Evolutionary conservation across 768 basidiomycete genomes (phyloP).

Genomic region (Mycena vulgaris): DNA sequence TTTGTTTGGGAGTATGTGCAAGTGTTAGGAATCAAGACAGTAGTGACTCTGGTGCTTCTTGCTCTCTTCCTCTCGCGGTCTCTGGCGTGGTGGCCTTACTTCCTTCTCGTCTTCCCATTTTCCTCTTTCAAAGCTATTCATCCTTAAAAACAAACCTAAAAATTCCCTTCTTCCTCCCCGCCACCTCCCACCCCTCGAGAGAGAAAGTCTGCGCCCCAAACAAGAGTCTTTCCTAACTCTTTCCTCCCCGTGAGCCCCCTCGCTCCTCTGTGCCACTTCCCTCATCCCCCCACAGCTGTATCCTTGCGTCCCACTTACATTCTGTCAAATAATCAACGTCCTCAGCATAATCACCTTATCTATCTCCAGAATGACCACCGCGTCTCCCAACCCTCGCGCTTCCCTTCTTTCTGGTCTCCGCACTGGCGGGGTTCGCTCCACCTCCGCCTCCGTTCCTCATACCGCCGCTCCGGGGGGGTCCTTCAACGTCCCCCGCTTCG

Average conservation of each 20-base stretch:
- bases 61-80: conserved; percentile 13
- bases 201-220: conserved; percentile 28
- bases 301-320: conserved; percentile 49
- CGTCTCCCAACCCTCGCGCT: conserved; percentile 74
- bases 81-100: conserved; percentile 11
- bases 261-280: conserved; percentile 25
- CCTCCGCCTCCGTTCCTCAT: conserved; percentile 73
- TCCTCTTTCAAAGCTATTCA: conserved; percentile 22
- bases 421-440: conserved; percentile 91
- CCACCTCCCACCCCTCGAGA: conserved; percentile 17
- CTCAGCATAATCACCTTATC: conserved; percentile 47
- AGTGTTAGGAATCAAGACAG: too few relatives aligned
- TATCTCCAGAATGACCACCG: conserved; percentile 61
- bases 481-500: conserved; percentile 76
- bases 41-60: conserved; percentile 17
- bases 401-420: conserved; percentile 91
- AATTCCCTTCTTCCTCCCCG: conserved; percentile 8
- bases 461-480: conserved; percentile 75
- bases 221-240: neutral
- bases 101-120: conserved; percentile 11
- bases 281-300: conserved; percentile 48
- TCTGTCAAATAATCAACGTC: conserved; percentile 55
- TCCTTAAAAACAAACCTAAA: conserved; percentile 5
- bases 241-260: conserved; percentile 14
- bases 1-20: too few relatives aligned